Evolutionary conservation across 208 protist genomes (phyloP), one percentile per base, ranked within the genome.

Genomic region (Leishmania aethiopica): DNA sequence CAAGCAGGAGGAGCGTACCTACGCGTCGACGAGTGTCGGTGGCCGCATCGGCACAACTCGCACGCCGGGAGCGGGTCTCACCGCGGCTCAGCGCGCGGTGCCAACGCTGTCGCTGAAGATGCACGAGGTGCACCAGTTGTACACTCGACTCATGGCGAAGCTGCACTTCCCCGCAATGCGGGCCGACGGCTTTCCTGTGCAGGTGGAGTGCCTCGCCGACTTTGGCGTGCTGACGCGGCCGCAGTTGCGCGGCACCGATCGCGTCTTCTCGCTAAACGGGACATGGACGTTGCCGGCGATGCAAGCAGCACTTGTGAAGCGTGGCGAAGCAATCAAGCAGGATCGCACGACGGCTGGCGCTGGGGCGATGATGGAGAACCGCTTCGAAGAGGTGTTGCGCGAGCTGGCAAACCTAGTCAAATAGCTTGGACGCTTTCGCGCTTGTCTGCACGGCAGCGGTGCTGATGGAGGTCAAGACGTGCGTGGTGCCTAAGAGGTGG

Each of bases 91-190:
- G 53, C 70, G 66, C 22, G 45, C 77, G 35, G 47, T 74, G 25
- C 79, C 72, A 32, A 74, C 80, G 42, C 83, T 83, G 75, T 88
- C 88, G 25, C 75, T 94, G 62, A 89, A 90, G 70, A 78, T 92
- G 85, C 86, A 90, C 28, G 89, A 86, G 60, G 91, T 94, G 37
- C 91, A 93, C 69, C 82, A 88, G 35, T 82, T 94, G 11, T 96
- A 96, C 88, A 93, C 82, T 51, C 70, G 83, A n/a, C 78, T 95
- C 42, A 96, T 96, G 93, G 76, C 82, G 1, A 81, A 84, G 74
- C 91, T 88, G 37, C 87, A 91, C 67, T 94, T 95, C 73, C 93
- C 91, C 17, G 81, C 89, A n/a, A 93, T 93, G 90, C 90, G 90
- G 51, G 82, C 84, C 3, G 86, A 86, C 1, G 88, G 90, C 32